Evolutionary conservation across 441 rosid species (phyloP).

Genomic region (Dalechampia spathulata): DNA sequence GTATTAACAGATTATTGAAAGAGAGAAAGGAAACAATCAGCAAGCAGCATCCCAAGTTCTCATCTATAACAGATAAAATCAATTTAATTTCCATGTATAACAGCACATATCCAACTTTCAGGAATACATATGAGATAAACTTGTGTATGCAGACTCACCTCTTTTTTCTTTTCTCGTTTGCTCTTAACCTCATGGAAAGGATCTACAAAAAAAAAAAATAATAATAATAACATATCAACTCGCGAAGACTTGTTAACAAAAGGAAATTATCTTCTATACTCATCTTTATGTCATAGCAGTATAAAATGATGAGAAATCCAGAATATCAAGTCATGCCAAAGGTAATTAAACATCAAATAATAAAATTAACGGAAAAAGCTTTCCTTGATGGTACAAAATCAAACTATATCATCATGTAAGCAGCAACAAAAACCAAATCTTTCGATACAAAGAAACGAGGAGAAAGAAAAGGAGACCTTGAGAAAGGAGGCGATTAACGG

Average conservation of each 20-base stretch:
- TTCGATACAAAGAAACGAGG: background rate
- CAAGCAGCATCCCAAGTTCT: background rate
- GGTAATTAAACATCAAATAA: too few relatives aligned
- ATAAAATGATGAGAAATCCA: too few relatives aligned
- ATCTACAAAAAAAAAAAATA: constrained; percentile 39
- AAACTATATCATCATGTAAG: too few relatives aligned
- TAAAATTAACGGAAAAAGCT: too few relatives aligned
- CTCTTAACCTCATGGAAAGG: constrained; percentile 98
- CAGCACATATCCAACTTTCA: background rate
- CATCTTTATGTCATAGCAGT: too few relatives aligned
- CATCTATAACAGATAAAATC: background rate
- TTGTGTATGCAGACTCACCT: constrained; percentile 36
- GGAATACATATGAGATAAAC: background rate
- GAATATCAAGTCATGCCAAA: too few relatives aligned
- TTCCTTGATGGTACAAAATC: too few relatives aligned
- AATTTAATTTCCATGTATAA: background rate
- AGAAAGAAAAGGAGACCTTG: constrained; percentile 44
- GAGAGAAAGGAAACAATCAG: background rate
- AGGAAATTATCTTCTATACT: too few relatives aligned
- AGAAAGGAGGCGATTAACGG: constrained; percentile 88
- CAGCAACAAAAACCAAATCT: background rate
- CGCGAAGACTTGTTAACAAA: too few relatives aligned
- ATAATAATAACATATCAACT: too few relatives aligned
- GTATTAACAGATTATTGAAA: background rate
- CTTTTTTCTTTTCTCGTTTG: constrained; percentile 92